A percentile compares a stretch with the other conserved stretches of the same genome.
phyloP scores from a whole-genome alignment of 305 asterid genomes.

The Fraxinus greggii region DNA sequence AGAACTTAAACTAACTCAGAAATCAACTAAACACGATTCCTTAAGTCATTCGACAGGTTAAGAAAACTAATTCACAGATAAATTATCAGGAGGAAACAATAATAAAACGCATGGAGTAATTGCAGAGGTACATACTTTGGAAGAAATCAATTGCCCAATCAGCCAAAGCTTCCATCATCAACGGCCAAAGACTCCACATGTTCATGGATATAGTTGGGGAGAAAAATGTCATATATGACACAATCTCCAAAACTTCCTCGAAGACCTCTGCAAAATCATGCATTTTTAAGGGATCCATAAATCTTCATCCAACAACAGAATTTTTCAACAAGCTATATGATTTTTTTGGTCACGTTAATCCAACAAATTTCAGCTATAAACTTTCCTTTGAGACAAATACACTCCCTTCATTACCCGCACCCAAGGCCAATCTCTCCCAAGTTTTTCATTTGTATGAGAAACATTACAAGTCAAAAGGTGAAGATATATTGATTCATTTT shows the following conservation, averaged over 20 bases:
- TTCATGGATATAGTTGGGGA: conserved; percentile 89
- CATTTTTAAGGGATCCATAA: neutral
- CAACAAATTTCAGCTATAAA: conserved; percentile 2
- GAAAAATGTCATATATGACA: conserved; percentile 92
- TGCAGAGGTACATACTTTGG: conserved; percentile 58
- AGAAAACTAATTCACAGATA: neutral
- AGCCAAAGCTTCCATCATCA: conserved; percentile 86
- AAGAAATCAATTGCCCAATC: conserved; percentile 99
- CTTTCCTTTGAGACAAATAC: neutral
- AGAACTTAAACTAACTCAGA: conserved; percentile 1
- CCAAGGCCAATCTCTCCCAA: conserved; percentile 12
- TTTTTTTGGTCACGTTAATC: neutral
- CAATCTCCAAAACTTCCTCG: conserved; percentile 98
- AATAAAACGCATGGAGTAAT: neutral
- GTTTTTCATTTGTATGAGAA: conserved; percentile 3
- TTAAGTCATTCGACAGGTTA: neutral
- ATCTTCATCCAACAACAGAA: neutral
- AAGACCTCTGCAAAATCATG: conserved; percentile 76
- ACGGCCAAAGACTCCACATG: conserved; percentile 99
- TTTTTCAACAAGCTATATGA: neutral
- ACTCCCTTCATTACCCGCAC: neutral
- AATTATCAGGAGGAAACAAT: neutral
- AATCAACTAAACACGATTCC: neutral
- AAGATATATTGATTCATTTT: neutral
- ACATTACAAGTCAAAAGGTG: neutral